Evolutionary conservation across 1,284 basidiomycete species (phyloP), one percentile per base, ranked within the genome.

Genomic region (Sporisorium sorghi): DNA sequence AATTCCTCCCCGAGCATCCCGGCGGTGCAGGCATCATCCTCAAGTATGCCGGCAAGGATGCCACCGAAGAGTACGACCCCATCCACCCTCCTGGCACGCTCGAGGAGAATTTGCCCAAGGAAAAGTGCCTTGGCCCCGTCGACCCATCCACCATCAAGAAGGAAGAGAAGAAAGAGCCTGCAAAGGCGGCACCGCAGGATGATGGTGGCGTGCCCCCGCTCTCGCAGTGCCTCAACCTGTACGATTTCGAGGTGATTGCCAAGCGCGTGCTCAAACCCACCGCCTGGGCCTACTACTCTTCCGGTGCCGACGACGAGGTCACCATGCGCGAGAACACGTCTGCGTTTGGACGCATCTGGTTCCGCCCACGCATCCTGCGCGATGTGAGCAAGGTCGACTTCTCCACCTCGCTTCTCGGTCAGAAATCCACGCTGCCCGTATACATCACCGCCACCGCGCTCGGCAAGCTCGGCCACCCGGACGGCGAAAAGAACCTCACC

Each of bases 341-440:
- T 50, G 93, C 93, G 0, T 97, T 91, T 83, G 93, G 91, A 89
- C 91, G 92, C 58, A 88, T 97, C 77, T 97, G 94, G 94, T 97
- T 97, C 87, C 89, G 94, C 17, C 94, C 94, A 12, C 89, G 93
- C 15, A 88, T 97, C 43, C 86, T 97, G 10, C 89, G 93, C 24
- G 89, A 97, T 79, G 93, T 97, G 11, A 89, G 89, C 11, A 87
- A 87, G 4, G 90, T 97, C 15, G 92, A 97, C 84, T 94, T 88
- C 32, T 73, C 67, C 19, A 75, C 78, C 24, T 62, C 58, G 10
- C 48, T 80, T 2, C 67, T 80, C 7, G 76, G 78, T 28, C 65
- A 71, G 33, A 73, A 73, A 32, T 67, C 58, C 33, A 53, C 73
- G 10, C 49, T 82, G 6, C 81, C 81, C 14, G 46, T 83, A 12